These are phyloP conservation scores for Urochloa ruziziensis DNA, from an alignment of 176 grass and related monocot genomes.

Conservation along the genomic window DNA sequence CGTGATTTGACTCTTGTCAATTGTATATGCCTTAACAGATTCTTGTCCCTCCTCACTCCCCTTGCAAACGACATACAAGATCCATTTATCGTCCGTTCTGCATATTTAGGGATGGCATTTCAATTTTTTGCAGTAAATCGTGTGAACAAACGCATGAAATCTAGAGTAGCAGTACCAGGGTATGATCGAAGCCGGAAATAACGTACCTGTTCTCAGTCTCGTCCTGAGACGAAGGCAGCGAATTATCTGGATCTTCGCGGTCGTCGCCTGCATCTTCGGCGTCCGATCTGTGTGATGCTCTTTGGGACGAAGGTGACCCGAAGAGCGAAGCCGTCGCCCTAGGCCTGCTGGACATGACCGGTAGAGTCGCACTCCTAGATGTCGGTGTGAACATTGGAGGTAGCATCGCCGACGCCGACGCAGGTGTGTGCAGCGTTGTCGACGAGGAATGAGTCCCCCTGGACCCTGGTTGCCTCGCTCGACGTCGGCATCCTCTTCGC, in stretches of 20 bases:
- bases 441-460: neutral
- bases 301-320: neutral
- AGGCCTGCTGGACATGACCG: neutral
- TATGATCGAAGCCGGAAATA: neutral
- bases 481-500: neutral
- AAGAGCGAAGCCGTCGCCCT: neutral
- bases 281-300: neutral
- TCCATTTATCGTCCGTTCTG: neutral
- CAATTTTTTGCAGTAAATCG: neutral
- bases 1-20: neutral
- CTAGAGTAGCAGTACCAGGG: neutral
- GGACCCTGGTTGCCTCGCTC: neutral
- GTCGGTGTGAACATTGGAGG: neutral
- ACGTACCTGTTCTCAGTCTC: neutral
- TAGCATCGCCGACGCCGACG: neutral
- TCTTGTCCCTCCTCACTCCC: neutral
- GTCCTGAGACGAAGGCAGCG: neutral
- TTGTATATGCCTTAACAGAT: neutral
- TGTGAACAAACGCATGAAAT: neutral
- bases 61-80: neutral
- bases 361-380: neutral
- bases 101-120: neutral
- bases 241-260: neutral
- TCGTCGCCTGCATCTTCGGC: neutral
- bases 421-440: neutral